These are phyloP conservation scores for Amylostereum areolatum DNA, from an alignment of 1,284 basidiomycete genomes.

Conservation along the genomic window DNA sequence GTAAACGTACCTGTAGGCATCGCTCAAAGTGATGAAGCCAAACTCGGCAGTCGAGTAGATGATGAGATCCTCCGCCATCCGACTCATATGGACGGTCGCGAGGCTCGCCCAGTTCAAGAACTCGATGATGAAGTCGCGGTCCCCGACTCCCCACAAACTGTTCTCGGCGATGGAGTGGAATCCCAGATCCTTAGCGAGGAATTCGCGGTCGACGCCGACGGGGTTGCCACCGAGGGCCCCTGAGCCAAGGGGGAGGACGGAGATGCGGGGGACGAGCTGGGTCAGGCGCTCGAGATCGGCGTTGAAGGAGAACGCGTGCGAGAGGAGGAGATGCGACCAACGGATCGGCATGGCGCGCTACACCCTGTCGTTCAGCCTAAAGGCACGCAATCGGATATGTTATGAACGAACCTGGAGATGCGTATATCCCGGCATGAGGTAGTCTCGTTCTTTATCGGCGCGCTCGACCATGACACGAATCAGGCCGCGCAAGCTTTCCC, in stretches of 20 bases:
- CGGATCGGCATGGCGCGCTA: constrained; percentile 96
- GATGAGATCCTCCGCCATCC: constrained; percentile 94
- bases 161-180: constrained; percentile 86
- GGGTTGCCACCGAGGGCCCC: constrained; percentile 97
- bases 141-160: constrained; percentile 92
- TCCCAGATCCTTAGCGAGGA: constrained; percentile 80
- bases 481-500: constrained; percentile 71
- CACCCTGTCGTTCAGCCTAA: neutral
- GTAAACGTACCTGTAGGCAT: constrained; percentile 80
- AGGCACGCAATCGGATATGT: neutral
- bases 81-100: constrained; percentile 89
- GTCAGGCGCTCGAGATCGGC: constrained; percentile 85
- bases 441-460: constrained; percentile 88
- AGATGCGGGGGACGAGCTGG: constrained; percentile 83
- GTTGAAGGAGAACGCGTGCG: constrained; percentile 90
- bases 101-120: constrained; percentile 96
- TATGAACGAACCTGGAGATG: constrained; percentile 75
- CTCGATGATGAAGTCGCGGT: constrained; percentile 96
- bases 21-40: constrained; percentile 89
- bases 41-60: constrained; percentile 97
- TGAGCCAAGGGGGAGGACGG: constrained; percentile 88
- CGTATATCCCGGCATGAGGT: constrained; percentile 93
- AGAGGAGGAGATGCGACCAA: constrained; percentile 96
- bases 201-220: constrained; percentile 87
- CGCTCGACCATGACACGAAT: constrained; percentile 87